Evolutionary conservation across 2,329 filamentous ascomycete genomes (phyloP).

Genomic region (Nemania bipapillata): DNA sequence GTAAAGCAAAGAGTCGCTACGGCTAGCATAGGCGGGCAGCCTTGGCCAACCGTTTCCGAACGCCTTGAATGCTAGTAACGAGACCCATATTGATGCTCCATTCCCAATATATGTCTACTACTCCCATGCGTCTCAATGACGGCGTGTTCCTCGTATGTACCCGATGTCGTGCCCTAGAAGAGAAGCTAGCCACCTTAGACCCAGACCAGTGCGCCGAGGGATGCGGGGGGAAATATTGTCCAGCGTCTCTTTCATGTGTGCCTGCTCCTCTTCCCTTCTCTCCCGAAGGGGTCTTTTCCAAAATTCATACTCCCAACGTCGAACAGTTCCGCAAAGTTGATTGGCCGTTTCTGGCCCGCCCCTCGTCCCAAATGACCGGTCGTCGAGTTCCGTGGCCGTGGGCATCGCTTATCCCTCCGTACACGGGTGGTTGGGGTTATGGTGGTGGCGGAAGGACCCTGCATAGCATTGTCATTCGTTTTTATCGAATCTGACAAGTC

Average conservation of each 20-base stretch:
- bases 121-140: conserved; percentile 29
- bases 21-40: conserved; percentile 26
- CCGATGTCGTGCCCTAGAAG: conserved; percentile 27
- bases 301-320: conserved; percentile 72
- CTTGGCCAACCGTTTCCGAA: conserved; percentile 29
- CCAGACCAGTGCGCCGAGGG: conserved; percentile 35
- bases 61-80: conserved; percentile 36
- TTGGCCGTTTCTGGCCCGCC: conserved; percentile 76
- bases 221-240: conserved; percentile 27
- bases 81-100: conserved; percentile 28
- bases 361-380: conserved; percentile 66
- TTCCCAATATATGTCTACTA: conserved; percentile 32
- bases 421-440: conserved; percentile 47
- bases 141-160: conserved; percentile 21
- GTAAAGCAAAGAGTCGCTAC: conserved; percentile 28
- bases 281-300: conserved; percentile 69
- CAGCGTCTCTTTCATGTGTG: conserved; percentile 54
- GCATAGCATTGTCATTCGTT: conserved; percentile 54
- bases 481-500: conserved; percentile 65
- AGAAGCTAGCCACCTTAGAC: conserved; percentile 34
- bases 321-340: conserved; percentile 80
- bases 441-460: conserved; percentile 47
- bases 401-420: conserved; percentile 42
- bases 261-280: conserved; percentile 61
- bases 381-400: conserved; percentile 43